Evolutionary conservation across 768 basidiomycete species (phyloP), one percentile per base, ranked within the genome.

Genomic region (Leccinum obscurum): DNA sequence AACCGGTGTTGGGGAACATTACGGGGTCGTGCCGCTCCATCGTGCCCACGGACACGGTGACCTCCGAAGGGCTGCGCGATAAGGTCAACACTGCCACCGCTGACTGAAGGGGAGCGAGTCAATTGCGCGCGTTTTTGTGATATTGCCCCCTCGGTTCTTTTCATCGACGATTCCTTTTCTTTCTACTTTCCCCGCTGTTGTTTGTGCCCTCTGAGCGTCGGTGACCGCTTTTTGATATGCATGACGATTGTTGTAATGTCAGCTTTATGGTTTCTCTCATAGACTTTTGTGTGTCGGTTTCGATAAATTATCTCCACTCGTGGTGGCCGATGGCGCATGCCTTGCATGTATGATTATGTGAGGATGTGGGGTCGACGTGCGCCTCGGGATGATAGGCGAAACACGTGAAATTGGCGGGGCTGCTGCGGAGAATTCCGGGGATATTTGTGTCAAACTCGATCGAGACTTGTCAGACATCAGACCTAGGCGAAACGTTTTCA

Each of bases 1-100:
- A 90, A 74, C 95, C 94, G 41, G 74, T 93, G 54, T 82, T 97
- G 68, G 78, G 81, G 64, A 90, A 89, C 76, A 72, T 86, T 67
- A 79, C 78, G 62, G 72, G 77, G 46, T 77, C 77, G 48, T 72
- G 76, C 56, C 77, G 79, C 57, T 67, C 76, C 26, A 74, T 79
- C 60, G 79, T 79, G 56, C 77, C 78, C 41, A 75, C 77, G 13
- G 81, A 85, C 62, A 85, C 83, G 32, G 79, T 83, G 56, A 79
- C 80, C 13, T 78, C 80, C 3, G 80, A 83, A 52, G 75, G 67
- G n/a, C 68, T 82, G 62, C 80, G 81, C 51, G 75, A 79, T 53
- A 78, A 77, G 52, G 77, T 81, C 52, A 75, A 78, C 50, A 76
- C 73, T 5, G 78, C 78, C 26, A 72, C 64, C 11, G 20, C 76